phyloP scores from a whole-genome alignment of 345 rosid species.

The Salix brachista region DNA sequence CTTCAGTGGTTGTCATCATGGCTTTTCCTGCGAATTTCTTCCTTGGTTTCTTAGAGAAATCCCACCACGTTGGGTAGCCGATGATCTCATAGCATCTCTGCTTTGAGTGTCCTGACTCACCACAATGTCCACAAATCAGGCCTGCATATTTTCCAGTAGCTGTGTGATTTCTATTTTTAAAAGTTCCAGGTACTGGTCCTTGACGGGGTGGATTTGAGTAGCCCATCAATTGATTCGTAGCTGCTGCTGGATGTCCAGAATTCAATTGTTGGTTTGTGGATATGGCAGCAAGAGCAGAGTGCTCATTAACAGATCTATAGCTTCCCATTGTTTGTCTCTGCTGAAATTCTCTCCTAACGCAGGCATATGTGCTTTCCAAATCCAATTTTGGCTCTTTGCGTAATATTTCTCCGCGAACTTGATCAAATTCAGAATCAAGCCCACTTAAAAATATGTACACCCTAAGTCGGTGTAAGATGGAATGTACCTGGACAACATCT shows the following conservation, averaged over 20 bases:
- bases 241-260: fast-evolving
- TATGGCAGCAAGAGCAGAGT: background rate
- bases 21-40: too few relatives aligned
- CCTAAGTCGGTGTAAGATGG: background rate
- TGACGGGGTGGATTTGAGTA: too few relatives aligned
- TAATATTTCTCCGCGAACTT: background rate
- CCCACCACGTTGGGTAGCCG: too few relatives aligned
- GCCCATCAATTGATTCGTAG: too few relatives aligned
- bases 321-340: background rate
- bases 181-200: fast-evolving
- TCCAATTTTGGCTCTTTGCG: background rate
- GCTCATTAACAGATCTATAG: background rate
- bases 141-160: too few relatives aligned
- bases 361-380: background rate
- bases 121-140: too few relatives aligned
- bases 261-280: too few relatives aligned
- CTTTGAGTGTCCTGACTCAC: too few relatives aligned
- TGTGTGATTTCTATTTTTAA: fast-evolving
- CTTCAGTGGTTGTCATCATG: too few relatives aligned
- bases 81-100: too few relatives aligned
- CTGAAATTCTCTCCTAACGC: fast-evolving
- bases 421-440: background rate
- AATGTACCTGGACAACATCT: background rate
- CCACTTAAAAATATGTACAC: background rate
- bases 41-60: too few relatives aligned